These are phyloP conservation scores for Medicago lupulina DNA, from an alignment of 306 rosid genomes.

Conservation along the genomic window DNA sequence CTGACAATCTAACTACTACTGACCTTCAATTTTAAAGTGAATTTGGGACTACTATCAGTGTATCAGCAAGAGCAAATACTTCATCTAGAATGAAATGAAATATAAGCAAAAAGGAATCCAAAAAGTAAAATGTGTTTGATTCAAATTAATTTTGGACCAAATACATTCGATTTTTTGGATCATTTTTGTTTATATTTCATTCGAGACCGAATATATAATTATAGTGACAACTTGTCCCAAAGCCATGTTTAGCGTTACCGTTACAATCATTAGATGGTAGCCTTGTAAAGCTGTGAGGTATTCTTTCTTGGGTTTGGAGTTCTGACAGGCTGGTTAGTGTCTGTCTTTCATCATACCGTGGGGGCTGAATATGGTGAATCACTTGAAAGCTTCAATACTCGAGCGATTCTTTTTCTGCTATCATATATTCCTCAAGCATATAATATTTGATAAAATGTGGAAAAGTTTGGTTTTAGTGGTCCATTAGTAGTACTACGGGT, in stretches of 20 bases:
- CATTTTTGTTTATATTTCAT: too few species aligned
- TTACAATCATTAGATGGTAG: slow-evolving; percentile 42
- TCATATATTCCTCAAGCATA: not conserved
- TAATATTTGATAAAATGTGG: slow-evolving; percentile 15
- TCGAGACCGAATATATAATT: not conserved
- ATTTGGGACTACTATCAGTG: slow-evolving; percentile 30
- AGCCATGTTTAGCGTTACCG: slow-evolving; percentile 39
- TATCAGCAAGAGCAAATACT: slow-evolving; percentile 9
- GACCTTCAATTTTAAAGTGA: slow-evolving; percentile 29
- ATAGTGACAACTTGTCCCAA: slow-evolving; percentile 34
- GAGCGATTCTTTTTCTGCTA: slow-evolving; percentile 29
- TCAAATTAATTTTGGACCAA: too few species aligned
- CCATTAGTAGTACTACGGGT: slow-evolving; percentile 18
- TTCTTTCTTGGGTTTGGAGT: slow-evolving; percentile 43
- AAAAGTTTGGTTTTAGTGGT: slow-evolving; percentile 28
- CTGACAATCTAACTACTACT: slow-evolving; percentile 28
- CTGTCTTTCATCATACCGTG: slow-evolving; percentile 32
- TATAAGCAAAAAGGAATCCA: too few species aligned
- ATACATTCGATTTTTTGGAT: too few species aligned
- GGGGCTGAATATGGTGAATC: slow-evolving; percentile 34
- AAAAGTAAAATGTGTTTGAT: too few species aligned
- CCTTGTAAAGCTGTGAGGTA: slow-evolving; percentile 29
- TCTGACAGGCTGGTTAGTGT: slow-evolving; percentile 48
- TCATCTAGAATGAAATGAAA: too few species aligned
- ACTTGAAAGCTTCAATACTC: slow-evolving; percentile 25